Evolutionary conservation across 495 filamentous ascomycete species (phyloP), one percentile per base, ranked within the genome.

Genomic region (Tuber indicum): DNA sequence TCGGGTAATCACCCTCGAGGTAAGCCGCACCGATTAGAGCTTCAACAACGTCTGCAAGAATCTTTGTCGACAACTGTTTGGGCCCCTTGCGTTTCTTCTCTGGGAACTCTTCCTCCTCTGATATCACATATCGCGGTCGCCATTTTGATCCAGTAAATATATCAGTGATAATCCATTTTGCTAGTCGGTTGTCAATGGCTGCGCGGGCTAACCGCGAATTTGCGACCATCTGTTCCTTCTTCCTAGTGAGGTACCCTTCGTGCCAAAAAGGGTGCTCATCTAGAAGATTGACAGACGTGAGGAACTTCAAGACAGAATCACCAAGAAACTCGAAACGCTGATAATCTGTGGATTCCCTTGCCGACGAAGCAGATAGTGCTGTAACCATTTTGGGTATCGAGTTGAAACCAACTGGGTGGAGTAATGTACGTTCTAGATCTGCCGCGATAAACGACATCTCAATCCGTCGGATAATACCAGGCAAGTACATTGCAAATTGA

Each of bases 271-370:
- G 88, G 69, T 93, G 87, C 52, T 89, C 82, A n/a, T 89, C 90
- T 74, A 90, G 88, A 3, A 94, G 87, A 47, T 92, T 89, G 41
- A 92, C 84, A 6, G 90, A 91, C 0, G 91, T 89, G 39, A 88
- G 89, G 69, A 91, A 88, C 81, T 98, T 98, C n/a, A 99, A 87
- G 14, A 97, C 87, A 0, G 89, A 88, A 79, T 99, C 96, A 0
- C 96, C 96, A 0, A 98, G 86, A 81, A 97, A 97, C 84, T 99
- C 96, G 1, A 96, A 87, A 39, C 92, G 87, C 79, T 99, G 92
- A 82, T 99, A 99, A 77, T 98, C 88, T 0, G 86, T 89, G 4
- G 79, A 79, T 69, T 90, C 89, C 16, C 85, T 82, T 0, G 93
- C 89, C 2, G 87, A 86, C 0, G 91, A 90, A 1, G 92, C 86